A percentile compares a stretch with the other conserved stretches of the same genome.
Evolutionary conservation across 495 filamentous ascomycete genomes (phyloP).

Genomic region (Aspergillus avenaceus): DNA sequence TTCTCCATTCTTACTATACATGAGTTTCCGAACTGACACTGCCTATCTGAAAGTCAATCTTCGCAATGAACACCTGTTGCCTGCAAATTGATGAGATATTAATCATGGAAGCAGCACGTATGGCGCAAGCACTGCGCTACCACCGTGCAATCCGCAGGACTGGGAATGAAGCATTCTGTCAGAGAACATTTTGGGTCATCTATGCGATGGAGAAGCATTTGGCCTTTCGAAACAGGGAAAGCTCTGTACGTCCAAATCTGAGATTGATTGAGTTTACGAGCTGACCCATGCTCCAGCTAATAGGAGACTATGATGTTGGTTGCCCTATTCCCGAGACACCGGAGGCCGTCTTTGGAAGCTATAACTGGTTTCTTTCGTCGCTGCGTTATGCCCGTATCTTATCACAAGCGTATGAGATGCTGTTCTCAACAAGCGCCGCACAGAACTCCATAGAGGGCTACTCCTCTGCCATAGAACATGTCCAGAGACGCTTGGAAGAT

Average conservation of each 20-base stretch:
- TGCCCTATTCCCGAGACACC: slow-evolving; percentile 28
- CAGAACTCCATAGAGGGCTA: slow-evolving; percentile 17
- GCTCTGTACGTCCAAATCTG: slow-evolving; percentile 32
- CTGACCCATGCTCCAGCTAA: neutral
- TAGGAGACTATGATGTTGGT: slow-evolving; percentile 25
- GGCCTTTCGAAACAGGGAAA: slow-evolving; percentile 23
- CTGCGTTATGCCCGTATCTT: slow-evolving; percentile 23
- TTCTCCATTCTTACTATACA: no score
- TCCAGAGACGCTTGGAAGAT: slow-evolving; percentile 22
- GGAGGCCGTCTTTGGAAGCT: slow-evolving; percentile 19
- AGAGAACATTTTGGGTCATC: slow-evolving; percentile 32
- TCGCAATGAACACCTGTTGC: slow-evolving; percentile 27
- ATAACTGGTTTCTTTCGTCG: slow-evolving; percentile 29
- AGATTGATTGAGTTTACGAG: no score
- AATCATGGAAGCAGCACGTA: slow-evolving; percentile 27
- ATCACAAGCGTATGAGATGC: slow-evolving; percentile 24
- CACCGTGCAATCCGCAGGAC: slow-evolving; percentile 11
- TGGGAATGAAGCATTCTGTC: slow-evolving; percentile 10
- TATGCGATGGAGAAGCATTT: slow-evolving; percentile 31
- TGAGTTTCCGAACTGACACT: no score
- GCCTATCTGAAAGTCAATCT: slow-evolving; percentile 14
- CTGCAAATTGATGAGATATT: slow-evolving; percentile 28
- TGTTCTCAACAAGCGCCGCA: slow-evolving; percentile 28
- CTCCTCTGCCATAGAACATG: slow-evolving; percentile 18
- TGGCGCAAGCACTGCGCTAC: slow-evolving; percentile 23